Percentiles rank a stretch among this genome's conserved stretches.
Evolutionary conservation across 2,329 filamentous ascomycete genomes (phyloP).

Genomic region (Ophiostoma ulmi): DNA sequence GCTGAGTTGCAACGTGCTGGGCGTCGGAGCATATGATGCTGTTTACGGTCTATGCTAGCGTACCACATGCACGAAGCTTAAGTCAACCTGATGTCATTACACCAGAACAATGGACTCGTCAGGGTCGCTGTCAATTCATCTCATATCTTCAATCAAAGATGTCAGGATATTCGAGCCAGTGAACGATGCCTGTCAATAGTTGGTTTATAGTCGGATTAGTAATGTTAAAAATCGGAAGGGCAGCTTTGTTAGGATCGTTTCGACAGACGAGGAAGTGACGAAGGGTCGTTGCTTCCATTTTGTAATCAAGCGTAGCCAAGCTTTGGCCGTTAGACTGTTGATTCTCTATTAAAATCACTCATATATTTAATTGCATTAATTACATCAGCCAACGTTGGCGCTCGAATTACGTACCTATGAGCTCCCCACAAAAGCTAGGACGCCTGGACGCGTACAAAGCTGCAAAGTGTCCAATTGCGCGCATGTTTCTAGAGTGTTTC

Average conservation of each 20-base stretch:
- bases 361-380: neutral
- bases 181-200: neutral
- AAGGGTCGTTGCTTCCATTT: neutral
- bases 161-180: neutral
- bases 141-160: neutral
- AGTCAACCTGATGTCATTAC: neutral
- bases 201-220: constrained; percentile 7
- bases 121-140: neutral
- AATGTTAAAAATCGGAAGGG: neutral
- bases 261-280: neutral
- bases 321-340: neutral
- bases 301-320: neutral
- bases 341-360: neutral
- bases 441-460: constrained; percentile 7
- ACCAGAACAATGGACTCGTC: neutral
- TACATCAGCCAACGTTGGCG: constrained; percentile 3
- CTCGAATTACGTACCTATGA: neutral
- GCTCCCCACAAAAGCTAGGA: constrained; percentile 5
- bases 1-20: neutral
- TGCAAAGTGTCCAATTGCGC: constrained; percentile 12
- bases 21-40: neutral
- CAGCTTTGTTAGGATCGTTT: neutral
- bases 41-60: neutral
- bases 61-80: neutral
- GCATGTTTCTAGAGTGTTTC: neutral